These are phyloP conservation scores for Erysimum cheiri DNA, from an alignment of 441 rosid species.

Conservation along the genomic window DNA sequence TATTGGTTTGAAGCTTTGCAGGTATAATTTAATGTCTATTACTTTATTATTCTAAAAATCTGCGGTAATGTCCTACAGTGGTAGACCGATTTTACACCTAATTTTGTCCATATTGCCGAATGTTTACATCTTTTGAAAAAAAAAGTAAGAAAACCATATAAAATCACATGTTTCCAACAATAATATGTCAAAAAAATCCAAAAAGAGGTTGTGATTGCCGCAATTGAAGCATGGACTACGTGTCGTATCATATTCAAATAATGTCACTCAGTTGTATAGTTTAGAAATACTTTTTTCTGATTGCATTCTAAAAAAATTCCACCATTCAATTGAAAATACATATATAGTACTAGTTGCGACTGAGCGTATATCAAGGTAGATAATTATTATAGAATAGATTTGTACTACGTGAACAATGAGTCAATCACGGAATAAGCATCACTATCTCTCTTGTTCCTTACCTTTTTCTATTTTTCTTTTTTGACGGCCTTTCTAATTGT, in stretches of 20 bases:
- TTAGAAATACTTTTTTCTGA: slow-evolving; percentile 2
- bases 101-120: slow-evolving; percentile 34
- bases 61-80: slow-evolving; percentile 16
- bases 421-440: slow-evolving; percentile 40
- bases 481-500: not conserved
- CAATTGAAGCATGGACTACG: slow-evolving; percentile 44
- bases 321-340: slow-evolving; percentile 4
- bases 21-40: not conserved
- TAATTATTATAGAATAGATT: not conserved
- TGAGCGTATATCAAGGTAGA: slow-evolving; percentile 36
- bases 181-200: slow-evolving; percentile 16
- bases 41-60: slow-evolving; percentile 11
- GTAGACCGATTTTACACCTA: slow-evolving; percentile 40
- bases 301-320: not conserved
- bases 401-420: slow-evolving; percentile 35
- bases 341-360: slow-evolving; percentile 23
- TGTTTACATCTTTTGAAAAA: not conserved
- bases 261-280: slow-evolving; percentile 30
- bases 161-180: slow-evolving; percentile 27
- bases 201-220: slow-evolving; percentile 44
- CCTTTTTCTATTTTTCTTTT: not conserved
- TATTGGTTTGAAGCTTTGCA: slow-evolving; percentile 2
- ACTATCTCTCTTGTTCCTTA: slow-evolving; percentile 4
- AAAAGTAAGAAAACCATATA: slow-evolving; percentile 22
- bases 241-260: slow-evolving; percentile 39